These are phyloP conservation scores for Cryptosporidium sp. DNA, from an alignment of 169 alveolate species.

Conservation along the genomic window DNA sequence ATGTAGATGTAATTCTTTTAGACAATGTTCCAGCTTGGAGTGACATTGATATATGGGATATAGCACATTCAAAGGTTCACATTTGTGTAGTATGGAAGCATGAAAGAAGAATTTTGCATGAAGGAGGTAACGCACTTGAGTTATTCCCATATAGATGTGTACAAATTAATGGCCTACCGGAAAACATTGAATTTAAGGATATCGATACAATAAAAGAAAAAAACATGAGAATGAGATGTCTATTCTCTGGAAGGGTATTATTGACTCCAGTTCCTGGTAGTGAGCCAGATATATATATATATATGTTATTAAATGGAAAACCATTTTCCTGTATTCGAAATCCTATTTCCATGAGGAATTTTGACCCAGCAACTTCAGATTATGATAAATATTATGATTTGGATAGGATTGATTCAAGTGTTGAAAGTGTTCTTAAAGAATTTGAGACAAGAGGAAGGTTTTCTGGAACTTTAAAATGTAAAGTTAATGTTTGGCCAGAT, in stretches of 20 bases:
- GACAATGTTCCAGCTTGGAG: conserved; percentile 69
- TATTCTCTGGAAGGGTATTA: conserved; percentile 62
- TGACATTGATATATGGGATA: conserved; percentile 71
- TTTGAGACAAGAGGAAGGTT: conserved; percentile 14
- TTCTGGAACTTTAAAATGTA: conserved; percentile 56
- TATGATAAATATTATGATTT: background rate
- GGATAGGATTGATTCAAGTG: conserved; percentile 12
- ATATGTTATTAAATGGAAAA: conserved; percentile 58
- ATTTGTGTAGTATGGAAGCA: conserved; percentile 68
- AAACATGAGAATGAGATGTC: conserved; percentile 28
- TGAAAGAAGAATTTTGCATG: conserved; percentile 20
- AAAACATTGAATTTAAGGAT: conserved; percentile 2
- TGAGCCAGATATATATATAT: conserved; percentile 52
- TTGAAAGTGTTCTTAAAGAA: conserved; percentile 11
- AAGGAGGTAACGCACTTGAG: conserved; percentile 48
- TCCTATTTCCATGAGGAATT: conserved; percentile 18
- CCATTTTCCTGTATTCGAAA: conserved; percentile 50
- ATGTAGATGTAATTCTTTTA: conserved; percentile 19
- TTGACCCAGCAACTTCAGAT: background rate
- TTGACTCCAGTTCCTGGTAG: conserved; percentile 73
- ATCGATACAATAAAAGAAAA: conserved; percentile 1
- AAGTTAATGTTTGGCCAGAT: conserved; percentile 53
- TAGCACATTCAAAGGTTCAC: conserved; percentile 61
- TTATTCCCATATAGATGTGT: conserved; percentile 57
- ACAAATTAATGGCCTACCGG: conserved; percentile 41